Evolutionary conservation across 1,139 yeast genomes (phyloP).

Genomic region (Eremothecium cymbalariae): DNA sequence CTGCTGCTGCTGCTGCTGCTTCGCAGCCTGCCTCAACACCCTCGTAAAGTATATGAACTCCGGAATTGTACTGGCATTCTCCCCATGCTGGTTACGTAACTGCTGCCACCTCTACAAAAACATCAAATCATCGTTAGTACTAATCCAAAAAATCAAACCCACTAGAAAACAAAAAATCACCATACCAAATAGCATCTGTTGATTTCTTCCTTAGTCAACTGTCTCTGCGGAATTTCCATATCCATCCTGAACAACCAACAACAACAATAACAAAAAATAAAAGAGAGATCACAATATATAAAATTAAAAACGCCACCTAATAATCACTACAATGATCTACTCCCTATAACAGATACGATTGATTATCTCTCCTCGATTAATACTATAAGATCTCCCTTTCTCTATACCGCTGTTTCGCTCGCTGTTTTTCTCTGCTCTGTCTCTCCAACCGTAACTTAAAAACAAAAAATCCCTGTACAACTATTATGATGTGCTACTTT

Average conservation of each 20-base stretch:
- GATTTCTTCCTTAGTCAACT: conserved; percentile 31
- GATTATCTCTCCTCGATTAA: no score
- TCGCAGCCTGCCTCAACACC: conserved; percentile 46
- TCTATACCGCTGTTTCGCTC: no score
- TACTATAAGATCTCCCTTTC: no score
- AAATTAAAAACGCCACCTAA: no score
- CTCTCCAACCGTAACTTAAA: no score
- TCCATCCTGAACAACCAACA: conserved; percentile 20
- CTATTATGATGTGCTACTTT: no score
- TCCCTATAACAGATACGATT: no score
- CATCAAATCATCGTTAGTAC: conserved; percentile 13
- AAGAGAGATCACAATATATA: no score
- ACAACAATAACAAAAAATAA: no score
- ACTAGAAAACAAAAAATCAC: conserved; percentile 1
- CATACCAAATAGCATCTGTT: conserved; percentile 30
- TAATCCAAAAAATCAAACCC: background rate
- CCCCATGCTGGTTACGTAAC: conserved; percentile 55
- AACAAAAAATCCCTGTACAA: no score
- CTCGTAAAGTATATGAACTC: conserved; percentile 55
- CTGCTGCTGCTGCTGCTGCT: conserved; percentile 35
- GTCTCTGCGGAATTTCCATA: conserved; percentile 29
- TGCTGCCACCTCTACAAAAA: conserved; percentile 55
- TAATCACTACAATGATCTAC: no score
- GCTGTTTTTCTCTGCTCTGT: no score
- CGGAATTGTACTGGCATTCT: conserved; percentile 51